Base-by-base conservation (phyloP, 78 protist species). In the Pigoraptor vietnamica region DNA sequence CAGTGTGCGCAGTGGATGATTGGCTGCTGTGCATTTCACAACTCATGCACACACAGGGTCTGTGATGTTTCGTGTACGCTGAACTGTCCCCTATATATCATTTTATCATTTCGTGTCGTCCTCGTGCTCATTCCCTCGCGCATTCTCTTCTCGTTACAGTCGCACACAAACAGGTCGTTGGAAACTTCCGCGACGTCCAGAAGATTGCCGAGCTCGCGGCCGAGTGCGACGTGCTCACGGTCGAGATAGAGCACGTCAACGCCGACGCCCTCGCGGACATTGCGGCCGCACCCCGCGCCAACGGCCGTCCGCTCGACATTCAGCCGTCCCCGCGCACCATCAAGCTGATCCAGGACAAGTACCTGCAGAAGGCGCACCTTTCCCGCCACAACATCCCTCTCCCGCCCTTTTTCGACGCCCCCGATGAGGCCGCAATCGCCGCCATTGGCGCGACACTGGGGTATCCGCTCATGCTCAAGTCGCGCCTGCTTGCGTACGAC, bases 191-290 rank as follows among this genome's bases (percentile, higher is more conserved):
- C 37, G 93, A 92, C 40, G 39, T 40, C 2, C 91, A 9, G 56
- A 29, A 19, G 88, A 39, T 92, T 83, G 29, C 21, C 25, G 56
- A 55, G 91, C 93, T 92, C 25, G 91, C 92, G 0, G 79, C 25
- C 21, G 29, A 38, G 87, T 82, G 88, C 90, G 91, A 93, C n/a
- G 91, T 93, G 24, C n/a, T 95, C 37, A 95, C 96, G 2, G 91
- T 88, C 40, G 96, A 95, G 93, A 93, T 93, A 35, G 96, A 95
- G 91, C 96, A 95, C 88, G 90, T 93, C 81, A 86, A 95, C 33
- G 56, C 40, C 23, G 91, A 84, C 37, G 93, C 93, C 29, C 40
- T 95, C n/a, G 91, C 36, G 32, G 89, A 10, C 38, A 0, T 91
- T 23, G 90, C 0, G 81, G 91, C 39, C 36, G 24, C 36, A 32